These are phyloP conservation scores for Solanum rostratum DNA, from an alignment of 257 asterid species.

Conservation along the genomic window DNA sequence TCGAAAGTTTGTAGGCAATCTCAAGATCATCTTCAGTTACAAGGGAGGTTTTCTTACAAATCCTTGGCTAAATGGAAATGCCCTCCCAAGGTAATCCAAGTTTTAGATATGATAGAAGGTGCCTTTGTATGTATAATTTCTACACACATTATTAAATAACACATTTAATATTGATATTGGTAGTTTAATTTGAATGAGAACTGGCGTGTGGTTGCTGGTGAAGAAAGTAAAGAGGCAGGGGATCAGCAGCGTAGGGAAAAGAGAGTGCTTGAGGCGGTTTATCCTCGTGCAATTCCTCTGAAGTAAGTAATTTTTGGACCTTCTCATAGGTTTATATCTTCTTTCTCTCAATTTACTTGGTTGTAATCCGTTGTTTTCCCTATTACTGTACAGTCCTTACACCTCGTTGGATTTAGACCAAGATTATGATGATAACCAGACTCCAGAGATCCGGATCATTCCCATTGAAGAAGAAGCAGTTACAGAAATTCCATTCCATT, in stretches of 20 bases:
- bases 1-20: conserved; percentile 1
- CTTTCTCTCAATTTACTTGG: not conserved
- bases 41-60: not conserved
- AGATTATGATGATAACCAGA: conserved; percentile 13
- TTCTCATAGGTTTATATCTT: not conserved
- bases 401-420: not conserved
- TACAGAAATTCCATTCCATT: not conserved
- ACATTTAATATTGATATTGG: not conserved
- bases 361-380: not conserved
- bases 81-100: conserved; percentile 15
- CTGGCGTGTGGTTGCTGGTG: conserved; percentile 43
- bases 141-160: not conserved
- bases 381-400: conserved; percentile 17
- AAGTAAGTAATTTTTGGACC: conserved; percentile 13
- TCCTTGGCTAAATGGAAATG: conserved; percentile 15
- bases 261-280: conserved; percentile 13
- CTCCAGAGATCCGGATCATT: conserved; percentile 20
- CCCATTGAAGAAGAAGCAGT: conserved; percentile 28
- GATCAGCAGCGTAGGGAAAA: conserved; percentile 15
- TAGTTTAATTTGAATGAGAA: conserved; percentile 18
- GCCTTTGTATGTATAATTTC: not conserved
- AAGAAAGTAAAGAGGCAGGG: conserved; percentile 32
- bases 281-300: conserved; percentile 23
- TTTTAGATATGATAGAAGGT: not conserved
- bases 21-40: not conserved